phyloP scores from a whole-genome alignment of 371 early-diverging fungal genomes.

The Nematocida sp. region DNA sequence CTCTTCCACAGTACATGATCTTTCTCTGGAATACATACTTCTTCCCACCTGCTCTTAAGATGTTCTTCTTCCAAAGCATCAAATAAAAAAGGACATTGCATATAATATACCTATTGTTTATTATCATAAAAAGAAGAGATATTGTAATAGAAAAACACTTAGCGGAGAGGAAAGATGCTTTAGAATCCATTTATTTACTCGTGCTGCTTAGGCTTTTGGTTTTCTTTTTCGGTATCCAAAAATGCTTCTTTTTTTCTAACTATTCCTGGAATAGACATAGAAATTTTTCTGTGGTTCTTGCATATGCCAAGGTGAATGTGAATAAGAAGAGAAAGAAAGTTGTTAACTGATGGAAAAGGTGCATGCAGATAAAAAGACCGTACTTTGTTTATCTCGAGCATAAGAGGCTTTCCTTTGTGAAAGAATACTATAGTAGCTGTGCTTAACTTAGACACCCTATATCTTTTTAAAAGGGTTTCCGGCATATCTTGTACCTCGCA shows the following conservation, averaged over 20 bases:
- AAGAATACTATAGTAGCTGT: slow-evolving; percentile 22
- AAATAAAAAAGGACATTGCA: slow-evolving; percentile 23
- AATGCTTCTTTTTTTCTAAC: too few relatives aligned
- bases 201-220: too few relatives aligned
- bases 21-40: slow-evolving; percentile 5
- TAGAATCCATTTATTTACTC: too few relatives aligned
- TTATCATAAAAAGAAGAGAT: too few relatives aligned
- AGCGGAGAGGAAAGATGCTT: too few relatives aligned
- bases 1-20: background rate
- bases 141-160: too few relatives aligned
- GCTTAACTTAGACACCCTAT: background rate
- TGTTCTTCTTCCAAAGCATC: slow-evolving; percentile 42
- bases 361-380: slow-evolving; percentile 9
- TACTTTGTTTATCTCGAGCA: slow-evolving; percentile 15
- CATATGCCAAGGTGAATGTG: slow-evolving; percentile 23
- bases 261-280: too few relatives aligned
- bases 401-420: slow-evolving; percentile 1
- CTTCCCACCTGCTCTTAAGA: background rate
- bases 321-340: slow-evolving; percentile 30
- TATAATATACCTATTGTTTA: background rate
- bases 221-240: too few relatives aligned
- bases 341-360: background rate
- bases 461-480: background rate
- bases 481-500: slow-evolving; percentile 34
- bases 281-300: too few relatives aligned